Conservation (phyloP, 306 rosid genomes). For the Citrullus amarus region DNA sequence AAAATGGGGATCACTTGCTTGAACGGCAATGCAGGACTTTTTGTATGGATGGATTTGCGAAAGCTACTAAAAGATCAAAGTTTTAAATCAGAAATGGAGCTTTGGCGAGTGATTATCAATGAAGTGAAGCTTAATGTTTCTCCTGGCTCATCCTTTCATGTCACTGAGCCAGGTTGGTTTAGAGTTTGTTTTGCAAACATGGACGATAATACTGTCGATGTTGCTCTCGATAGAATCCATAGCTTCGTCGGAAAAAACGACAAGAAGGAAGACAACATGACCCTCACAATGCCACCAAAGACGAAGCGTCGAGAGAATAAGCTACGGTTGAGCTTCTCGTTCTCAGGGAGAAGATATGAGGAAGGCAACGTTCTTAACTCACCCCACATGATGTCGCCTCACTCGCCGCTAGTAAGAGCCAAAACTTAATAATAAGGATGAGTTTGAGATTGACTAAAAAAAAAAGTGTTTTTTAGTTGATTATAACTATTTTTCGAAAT, state of each 20-base stretch:
- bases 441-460: not conserved
- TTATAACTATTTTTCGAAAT: not conserved
- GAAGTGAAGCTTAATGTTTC: slow-evolving; percentile 89
- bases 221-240: slow-evolving; percentile 53
- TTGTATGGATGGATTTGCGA: slow-evolving; percentile 74
- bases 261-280: not conserved
- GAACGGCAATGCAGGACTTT: slow-evolving; percentile 68
- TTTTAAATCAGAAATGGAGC: slow-evolving; percentile 45
- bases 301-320: slow-evolving; percentile 26
- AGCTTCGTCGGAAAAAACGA: slow-evolving; percentile 27
- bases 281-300: not conserved
- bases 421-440: not conserved
- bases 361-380: slow-evolving; percentile 34
- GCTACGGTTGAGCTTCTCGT: slow-evolving; percentile 42
- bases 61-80: slow-evolving; percentile 39
- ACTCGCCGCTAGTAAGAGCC: slow-evolving; percentile 61
- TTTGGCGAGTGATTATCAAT: slow-evolving; percentile 53
- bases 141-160: slow-evolving; percentile 72
- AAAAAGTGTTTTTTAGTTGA: not conserved
- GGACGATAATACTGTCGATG: slow-evolving; percentile 51
- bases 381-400: slow-evolving; percentile 54
- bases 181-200: slow-evolving; percentile 90
- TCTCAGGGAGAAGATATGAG: slow-evolving; percentile 26
- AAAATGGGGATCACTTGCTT: slow-evolving; percentile 47
- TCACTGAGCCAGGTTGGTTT: slow-evolving; percentile 82